Conservation (phyloP, 1,139 yeast genomes). For the Yamadazyma aaseri region DNA sequence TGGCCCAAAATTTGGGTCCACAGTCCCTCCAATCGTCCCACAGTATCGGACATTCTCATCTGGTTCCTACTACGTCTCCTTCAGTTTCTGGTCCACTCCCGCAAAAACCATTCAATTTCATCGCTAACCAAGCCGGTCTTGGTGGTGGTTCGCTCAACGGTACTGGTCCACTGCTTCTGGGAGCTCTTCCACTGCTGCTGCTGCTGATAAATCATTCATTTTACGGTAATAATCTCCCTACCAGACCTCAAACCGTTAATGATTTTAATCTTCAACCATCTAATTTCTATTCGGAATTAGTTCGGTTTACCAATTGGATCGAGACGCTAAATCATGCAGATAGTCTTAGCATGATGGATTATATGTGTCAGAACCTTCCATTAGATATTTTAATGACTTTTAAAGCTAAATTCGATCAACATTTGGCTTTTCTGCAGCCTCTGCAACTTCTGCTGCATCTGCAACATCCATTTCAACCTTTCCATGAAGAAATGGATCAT, state of each 20-base stretch:
- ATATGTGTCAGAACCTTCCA: conserved; percentile 50
- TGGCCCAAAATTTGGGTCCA: neutral
- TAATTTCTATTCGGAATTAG: conserved; percentile 41
- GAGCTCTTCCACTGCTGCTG: neutral
- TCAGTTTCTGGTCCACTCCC: conserved; percentile 3
- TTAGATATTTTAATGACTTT: conserved; percentile 48
- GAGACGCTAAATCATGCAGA: conserved; percentile 56
- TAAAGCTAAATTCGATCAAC: conserved; percentile 37
- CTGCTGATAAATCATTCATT: too few species aligned
- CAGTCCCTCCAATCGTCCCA: too few species aligned
- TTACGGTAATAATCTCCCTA: conserved; percentile 23
- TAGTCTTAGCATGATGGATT: conserved; percentile 57
- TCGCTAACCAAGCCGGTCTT: conserved; percentile 19
- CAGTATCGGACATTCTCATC: neutral
- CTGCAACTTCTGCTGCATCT: neutral
- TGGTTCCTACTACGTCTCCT: conserved; percentile 12
- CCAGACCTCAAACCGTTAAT: conserved; percentile 45
- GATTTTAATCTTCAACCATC: conserved; percentile 28
- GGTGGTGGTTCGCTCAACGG: conserved; percentile 14
- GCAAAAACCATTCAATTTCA: conserved; percentile 1
- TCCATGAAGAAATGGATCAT: conserved; percentile 28
- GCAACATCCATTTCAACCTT: conserved; percentile 17
- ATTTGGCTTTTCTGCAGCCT: conserved; percentile 2
- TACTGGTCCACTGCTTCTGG: neutral
- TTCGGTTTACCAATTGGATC: conserved; percentile 60